A percentile compares a stretch with the other conserved stretches of the same genome.
These are phyloP conservation scores for Colletotrichum gloeosporioides DNA, from an alignment of 2,329 filamentous ascomycete species.

Conservation along the genomic window DNA sequence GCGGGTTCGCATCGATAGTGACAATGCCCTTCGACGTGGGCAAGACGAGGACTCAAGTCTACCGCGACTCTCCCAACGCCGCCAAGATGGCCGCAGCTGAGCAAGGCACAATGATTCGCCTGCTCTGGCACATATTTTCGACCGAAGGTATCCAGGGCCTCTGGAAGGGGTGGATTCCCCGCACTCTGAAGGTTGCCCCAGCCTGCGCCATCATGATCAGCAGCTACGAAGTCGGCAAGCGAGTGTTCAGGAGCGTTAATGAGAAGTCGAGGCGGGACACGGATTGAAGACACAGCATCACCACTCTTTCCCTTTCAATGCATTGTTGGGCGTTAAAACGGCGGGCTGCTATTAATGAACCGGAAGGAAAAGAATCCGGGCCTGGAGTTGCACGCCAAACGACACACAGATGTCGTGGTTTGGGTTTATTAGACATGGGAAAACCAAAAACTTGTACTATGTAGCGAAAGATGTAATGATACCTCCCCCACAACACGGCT, in stretches of 20 bases:
- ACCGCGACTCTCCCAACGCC: conserved; percentile 60
- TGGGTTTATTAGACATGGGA: conserved; percentile 1
- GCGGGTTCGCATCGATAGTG: conserved; percentile 82
- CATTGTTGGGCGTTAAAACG: conserved; percentile 18
- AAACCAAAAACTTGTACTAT: conserved; percentile 15
- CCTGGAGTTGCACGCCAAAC: conserved; percentile 14
- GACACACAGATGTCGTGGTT: background rate
- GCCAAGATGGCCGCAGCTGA: conserved; percentile 63
- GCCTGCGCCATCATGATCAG: conserved; percentile 99
- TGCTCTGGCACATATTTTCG: conserved; percentile 90
- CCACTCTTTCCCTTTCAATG: background rate
- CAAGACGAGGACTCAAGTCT: conserved; percentile 92
- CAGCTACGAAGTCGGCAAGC: conserved; percentile 95
- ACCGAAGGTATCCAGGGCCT: conserved; percentile 82
- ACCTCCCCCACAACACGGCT: background rate
- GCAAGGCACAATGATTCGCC: conserved; percentile 76
- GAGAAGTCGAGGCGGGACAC: conserved; percentile 39
- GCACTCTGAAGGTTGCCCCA: conserved; percentile 92
- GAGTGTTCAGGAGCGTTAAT: conserved; percentile 80
- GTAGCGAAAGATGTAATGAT: conserved; percentile 15
- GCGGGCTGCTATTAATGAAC: conserved; percentile 5
- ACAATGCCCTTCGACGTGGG: conserved; percentile 98
- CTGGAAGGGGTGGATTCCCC: conserved; percentile 90
- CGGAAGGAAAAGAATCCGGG: background rate
- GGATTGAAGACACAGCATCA: conserved; percentile 1